These are phyloP conservation scores for Rosa multiflora DNA, from an alignment of 306 rosid genomes.

Conservation along the genomic window DNA sequence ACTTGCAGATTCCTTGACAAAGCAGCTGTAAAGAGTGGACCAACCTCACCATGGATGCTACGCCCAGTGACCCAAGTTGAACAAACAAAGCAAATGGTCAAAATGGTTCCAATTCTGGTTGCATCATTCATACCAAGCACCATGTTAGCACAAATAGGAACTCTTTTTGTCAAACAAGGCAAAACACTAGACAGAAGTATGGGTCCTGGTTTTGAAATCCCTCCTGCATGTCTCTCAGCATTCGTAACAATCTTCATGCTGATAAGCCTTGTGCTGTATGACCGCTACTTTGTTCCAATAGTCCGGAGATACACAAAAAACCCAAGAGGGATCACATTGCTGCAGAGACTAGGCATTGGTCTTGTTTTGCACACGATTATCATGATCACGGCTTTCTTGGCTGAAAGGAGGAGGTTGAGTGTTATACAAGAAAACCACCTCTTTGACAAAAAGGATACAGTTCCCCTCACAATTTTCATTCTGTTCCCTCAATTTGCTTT, in stretches of 20 bases:
- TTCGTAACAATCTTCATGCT: conserved; percentile 63
- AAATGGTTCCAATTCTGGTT: conserved; percentile 61
- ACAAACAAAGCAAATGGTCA: conserved; percentile 83
- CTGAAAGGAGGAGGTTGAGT: conserved; percentile 55
- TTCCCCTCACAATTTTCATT: conserved; percentile 69
- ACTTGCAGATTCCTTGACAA: conserved; percentile 67
- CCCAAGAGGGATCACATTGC: conserved; percentile 80
- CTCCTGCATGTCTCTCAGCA: conserved; percentile 56
- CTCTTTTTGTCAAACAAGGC: conserved; percentile 68
- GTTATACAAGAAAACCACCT: conserved; percentile 43
- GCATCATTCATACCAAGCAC: conserved; percentile 62
- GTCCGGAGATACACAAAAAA: conserved; percentile 56
- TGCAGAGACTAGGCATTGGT: conserved; percentile 73
- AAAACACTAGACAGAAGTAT: conserved; percentile 53
- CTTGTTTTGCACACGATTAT: conserved; percentile 46
- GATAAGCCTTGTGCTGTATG: conserved; percentile 53
- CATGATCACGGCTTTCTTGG: conserved; percentile 49
- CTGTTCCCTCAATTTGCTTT: conserved; percentile 76
- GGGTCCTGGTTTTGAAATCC: conserved; percentile 60
- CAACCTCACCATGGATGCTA: conserved; percentile 56
- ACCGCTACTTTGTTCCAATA: conserved; percentile 50
- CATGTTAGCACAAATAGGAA: conserved; percentile 35
- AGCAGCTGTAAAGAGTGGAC: conserved; percentile 49
- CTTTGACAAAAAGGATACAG: conserved; percentile 25
- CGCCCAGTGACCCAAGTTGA: conserved; percentile 82